Evolutionary conservation across 805 yeast species (phyloP).

Genomic region (Jamesozyma piceae): DNA sequence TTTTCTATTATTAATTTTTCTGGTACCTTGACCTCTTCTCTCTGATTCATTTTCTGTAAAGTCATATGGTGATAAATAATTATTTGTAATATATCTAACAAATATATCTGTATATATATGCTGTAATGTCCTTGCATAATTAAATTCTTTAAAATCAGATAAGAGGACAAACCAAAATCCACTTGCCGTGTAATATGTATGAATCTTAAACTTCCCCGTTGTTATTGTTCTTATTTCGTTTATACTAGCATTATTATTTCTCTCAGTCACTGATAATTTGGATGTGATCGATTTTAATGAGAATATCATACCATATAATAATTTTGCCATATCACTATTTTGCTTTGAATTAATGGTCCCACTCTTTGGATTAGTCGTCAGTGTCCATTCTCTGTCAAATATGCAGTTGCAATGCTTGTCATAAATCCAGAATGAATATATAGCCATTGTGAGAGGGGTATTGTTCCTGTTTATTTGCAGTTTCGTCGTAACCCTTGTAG

Average conservation of each 20-base stretch:
- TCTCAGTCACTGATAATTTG: slow-evolving; percentile 32
- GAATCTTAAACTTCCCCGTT: slow-evolving; percentile 73
- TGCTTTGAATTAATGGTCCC: slow-evolving; percentile 43
- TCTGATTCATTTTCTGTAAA: slow-evolving; percentile 25
- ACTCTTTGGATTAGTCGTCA: slow-evolving; percentile 23
- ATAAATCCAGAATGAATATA: slow-evolving; percentile 81
- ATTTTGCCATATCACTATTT: slow-evolving; percentile 63
- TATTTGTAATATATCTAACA: slow-evolving; percentile 24
- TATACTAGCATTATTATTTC: slow-evolving; percentile 18
- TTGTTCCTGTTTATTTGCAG: not conserved
- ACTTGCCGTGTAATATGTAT: slow-evolving; percentile 69
- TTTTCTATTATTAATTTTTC: slow-evolving; percentile 24
- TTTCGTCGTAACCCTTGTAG: not conserved
- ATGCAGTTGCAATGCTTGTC: slow-evolving; percentile 91
- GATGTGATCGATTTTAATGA: slow-evolving; percentile 69
- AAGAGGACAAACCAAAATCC: slow-evolving; percentile 68
- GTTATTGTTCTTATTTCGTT: slow-evolving; percentile 35
- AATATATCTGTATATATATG: slow-evolving; percentile 27
- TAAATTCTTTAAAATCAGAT: slow-evolving; percentile 44
- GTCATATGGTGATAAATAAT: slow-evolving; percentile 26
- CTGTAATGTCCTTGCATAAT: slow-evolving; percentile 23
- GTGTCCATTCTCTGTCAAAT: slow-evolving; percentile 64
- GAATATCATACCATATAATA: slow-evolving; percentile 76
- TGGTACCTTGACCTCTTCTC: slow-evolving; percentile 27
- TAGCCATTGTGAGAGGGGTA: slow-evolving; percentile 33